Evolutionary conservation across 257 asterid species (phyloP), one percentile per base, ranked within the genome.

Genomic region (Coffea canephora): DNA sequence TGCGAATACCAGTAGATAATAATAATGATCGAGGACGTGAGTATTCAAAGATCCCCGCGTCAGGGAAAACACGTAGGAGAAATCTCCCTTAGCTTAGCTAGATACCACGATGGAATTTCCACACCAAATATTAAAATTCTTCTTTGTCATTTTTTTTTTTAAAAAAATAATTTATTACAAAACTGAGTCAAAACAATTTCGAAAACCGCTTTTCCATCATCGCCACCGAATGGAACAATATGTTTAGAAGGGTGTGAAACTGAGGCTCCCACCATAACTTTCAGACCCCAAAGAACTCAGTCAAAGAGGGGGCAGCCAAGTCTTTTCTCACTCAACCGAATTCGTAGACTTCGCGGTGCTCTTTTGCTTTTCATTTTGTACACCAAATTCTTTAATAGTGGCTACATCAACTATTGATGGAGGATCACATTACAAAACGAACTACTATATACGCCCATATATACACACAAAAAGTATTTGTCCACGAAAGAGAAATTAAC

Each of bases 251-350:
- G 80, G 85, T 85, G 67, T 76, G 75, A 71, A 70, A 78, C 54
- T 80, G 71, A 61, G 74, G 72, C 80, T 68, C 73, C 54, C 48
- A 61, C 59, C 74, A 74, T 84, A 84, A 79, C 83, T 67, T 77
- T 64, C 55, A 25, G 61, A 66, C 67, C 49, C 27, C 12, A 72
- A 55, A 27, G 52, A 62, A 61, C 4, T 8, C 80, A 83, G 90
- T 88, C 90, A 88, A 88, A 85, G 71, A 43, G 78, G 36, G 79
- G 86, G 83, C 69, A 86, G 61, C 81, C 75, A 66, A 16, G 86
- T 79, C 78, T 41, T 80, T 86, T 86, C 71, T 62, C 46, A 57
- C 75, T 86, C 87, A 83, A 87, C 88, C 88, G 79, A 88, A 82
- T 68, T 69, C 74, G 71, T 65, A 21, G 76, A 81, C 85, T 84